Conservation (phyloP, 2,329 filamentous ascomycete species). For the Diaporthe citrichinensis region DNA sequence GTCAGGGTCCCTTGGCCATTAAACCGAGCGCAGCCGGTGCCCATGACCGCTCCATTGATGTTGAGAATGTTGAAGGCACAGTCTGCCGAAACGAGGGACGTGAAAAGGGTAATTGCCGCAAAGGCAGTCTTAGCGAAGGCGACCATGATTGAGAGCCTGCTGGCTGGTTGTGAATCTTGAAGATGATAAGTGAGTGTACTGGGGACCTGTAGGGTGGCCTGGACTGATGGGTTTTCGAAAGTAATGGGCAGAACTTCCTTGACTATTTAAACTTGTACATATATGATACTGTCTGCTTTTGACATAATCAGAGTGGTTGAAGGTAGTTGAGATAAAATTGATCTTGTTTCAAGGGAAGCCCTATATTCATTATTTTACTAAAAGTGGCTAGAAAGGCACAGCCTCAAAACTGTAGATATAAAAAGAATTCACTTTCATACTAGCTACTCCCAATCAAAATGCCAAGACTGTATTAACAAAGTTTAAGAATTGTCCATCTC, state of each 20-base stretch:
- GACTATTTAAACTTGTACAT: neutral
- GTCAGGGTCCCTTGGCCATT: neutral
- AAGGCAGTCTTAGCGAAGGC: slow-evolving; percentile 2
- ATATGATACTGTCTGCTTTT: neutral
- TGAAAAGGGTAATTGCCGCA: slow-evolving; percentile 10
- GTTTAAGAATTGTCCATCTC: neutral
- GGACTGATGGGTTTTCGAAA: neutral
- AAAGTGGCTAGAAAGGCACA: neutral
- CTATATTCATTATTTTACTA: neutral
- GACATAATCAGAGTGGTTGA: neutral
- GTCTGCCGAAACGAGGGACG: slow-evolving; percentile 8
- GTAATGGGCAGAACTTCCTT: neutral
- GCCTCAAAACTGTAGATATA: neutral
- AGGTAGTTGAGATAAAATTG: neutral
- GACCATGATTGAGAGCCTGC: slow-evolving; percentile 11
- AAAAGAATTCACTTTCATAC: neutral
- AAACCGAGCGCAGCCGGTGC: neutral
- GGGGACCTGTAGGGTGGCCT: neutral
- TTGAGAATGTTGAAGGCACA: slow-evolving; percentile 5
- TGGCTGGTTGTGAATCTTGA: neutral
- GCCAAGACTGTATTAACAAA: neutral
- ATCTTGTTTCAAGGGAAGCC: no score
- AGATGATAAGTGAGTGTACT: neutral
- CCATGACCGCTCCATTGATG: neutral
- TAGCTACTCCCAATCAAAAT: neutral